phyloP scores from a whole-genome alignment of 495 filamentous ascomycete species.

The Glarea lozoyensis region DNA sequence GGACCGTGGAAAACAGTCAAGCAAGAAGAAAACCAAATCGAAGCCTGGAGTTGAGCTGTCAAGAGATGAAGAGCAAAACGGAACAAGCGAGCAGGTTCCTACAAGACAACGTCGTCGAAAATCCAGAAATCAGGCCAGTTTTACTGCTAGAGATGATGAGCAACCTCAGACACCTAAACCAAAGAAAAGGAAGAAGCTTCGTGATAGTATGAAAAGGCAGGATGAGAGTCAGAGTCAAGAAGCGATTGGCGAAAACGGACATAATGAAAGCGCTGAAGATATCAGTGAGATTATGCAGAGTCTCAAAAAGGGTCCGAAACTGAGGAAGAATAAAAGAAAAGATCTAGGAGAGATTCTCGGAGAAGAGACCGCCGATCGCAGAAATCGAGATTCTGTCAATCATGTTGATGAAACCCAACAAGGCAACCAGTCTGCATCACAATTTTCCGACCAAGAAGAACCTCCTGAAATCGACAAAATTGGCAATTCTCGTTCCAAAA shows the following conservation, averaged over 20 bases:
- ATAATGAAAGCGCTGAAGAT: slow-evolving; percentile 10
- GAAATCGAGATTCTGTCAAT: too few species aligned
- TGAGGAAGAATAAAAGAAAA: background rate
- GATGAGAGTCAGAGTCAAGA: slow-evolving; percentile 17
- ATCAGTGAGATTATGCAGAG: background rate
- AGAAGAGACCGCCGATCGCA: too few species aligned
- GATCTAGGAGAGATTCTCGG: too few species aligned
- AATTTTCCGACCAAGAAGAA: too few species aligned
- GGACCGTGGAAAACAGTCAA: slow-evolving; percentile 24
- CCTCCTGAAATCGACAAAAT: too few species aligned
- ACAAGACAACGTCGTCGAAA: background rate
- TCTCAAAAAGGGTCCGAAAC: slow-evolving; percentile 2
- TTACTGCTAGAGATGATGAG: background rate
- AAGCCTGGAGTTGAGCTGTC: slow-evolving; percentile 16
- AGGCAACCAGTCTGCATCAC: too few species aligned
- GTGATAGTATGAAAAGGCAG: slow-evolving; percentile 6
- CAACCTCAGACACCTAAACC: background rate
- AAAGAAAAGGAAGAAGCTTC: slow-evolving; percentile 8
- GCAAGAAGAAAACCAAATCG: slow-evolving; percentile 5
- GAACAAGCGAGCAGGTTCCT: background rate
- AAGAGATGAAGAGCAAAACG: slow-evolving; percentile 10
- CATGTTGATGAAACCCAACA: too few species aligned
- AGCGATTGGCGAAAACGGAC: slow-evolving; percentile 6
- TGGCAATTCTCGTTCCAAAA: background rate
- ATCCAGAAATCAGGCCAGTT: background rate